Conservation (phyloP, 2,329 filamentous ascomycete species). For the Hansfordia pulvinata region DNA sequence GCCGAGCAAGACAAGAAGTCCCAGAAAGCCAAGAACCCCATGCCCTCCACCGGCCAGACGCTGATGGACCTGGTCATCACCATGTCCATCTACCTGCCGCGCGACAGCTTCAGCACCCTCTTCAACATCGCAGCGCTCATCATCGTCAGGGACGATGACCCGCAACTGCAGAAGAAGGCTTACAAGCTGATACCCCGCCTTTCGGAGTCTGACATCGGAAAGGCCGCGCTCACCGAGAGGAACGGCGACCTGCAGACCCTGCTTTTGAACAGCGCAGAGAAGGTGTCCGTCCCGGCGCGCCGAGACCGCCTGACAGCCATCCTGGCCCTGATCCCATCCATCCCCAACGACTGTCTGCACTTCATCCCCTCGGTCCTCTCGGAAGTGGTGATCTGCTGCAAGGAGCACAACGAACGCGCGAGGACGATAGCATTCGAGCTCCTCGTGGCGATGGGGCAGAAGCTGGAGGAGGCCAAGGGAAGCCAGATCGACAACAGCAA, state of each 20-base stretch:
- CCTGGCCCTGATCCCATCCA: constrained; percentile 62
- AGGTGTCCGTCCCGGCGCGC: constrained; percentile 73
- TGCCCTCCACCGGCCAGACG: constrained; percentile 88
- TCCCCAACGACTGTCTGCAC: constrained; percentile 68
- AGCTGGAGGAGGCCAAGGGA: constrained; percentile 53
- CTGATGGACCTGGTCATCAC: constrained; percentile 95
- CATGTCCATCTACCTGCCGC: constrained; percentile 83
- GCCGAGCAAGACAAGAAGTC: constrained; percentile 45
- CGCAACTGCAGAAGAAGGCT: constrained; percentile 95
- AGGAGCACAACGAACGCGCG: constrained; percentile 94
- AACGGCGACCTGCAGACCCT: constrained; percentile 71
- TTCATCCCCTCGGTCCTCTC: constrained; percentile 87
- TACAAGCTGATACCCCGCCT: constrained; percentile 95
- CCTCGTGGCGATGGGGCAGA: constrained; percentile 76
- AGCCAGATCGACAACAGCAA: constrained; percentile 73
- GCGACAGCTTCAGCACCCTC: constrained; percentile 70
- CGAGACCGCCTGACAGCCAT: constrained; percentile 79
- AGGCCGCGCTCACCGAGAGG: constrained; percentile 61
- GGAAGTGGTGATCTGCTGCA: constrained; percentile 91
- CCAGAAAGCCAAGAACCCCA: constrained; percentile 45
- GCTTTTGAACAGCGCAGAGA: constrained; percentile 65
- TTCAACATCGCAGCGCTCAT: constrained; percentile 80
- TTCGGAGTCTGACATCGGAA: constrained; percentile 66
- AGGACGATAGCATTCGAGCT: constrained; percentile 82
- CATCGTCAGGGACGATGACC: constrained; percentile 68